Conservation (phyloP, 306 rosid species). For the Macrotyloma uniflorum region DNA sequence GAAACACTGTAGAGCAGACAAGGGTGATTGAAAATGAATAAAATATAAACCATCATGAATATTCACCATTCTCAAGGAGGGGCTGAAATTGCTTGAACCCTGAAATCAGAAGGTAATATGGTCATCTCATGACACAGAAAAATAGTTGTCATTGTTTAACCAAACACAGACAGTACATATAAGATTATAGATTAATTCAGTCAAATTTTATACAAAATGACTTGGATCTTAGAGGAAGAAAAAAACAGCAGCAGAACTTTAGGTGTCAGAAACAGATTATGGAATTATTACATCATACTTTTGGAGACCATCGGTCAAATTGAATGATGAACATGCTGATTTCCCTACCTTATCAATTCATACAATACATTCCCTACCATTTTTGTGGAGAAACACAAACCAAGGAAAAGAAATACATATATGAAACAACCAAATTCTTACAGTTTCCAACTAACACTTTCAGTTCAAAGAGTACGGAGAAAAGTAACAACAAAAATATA, state of each 20-base stretch:
- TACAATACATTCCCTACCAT: neutral
- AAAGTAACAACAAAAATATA: neutral
- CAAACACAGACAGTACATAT: neutral
- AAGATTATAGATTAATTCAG: neutral
- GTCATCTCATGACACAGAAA: neutral
- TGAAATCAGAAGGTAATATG: neutral
- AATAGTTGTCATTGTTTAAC: neutral
- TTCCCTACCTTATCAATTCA: neutral
- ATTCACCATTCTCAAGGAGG: constrained; percentile 17
- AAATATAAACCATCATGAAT: constrained; percentile 21
- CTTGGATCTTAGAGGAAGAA: neutral
- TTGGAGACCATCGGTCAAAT: neutral
- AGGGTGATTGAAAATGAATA: constrained; percentile 11
- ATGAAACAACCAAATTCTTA: neutral
- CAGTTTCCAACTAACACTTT: neutral
- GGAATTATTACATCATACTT: neutral
- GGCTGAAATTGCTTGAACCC: constrained; percentile 7
- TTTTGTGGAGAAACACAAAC: neutral
- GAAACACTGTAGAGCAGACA: constrained; percentile 12
- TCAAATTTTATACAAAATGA: neutral
- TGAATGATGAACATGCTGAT: neutral
- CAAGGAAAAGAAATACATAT: neutral
- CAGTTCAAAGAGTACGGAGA: neutral
- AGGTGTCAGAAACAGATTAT: neutral
- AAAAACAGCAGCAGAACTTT: neutral